Evolutionary conservation across 2,329 filamentous ascomycete genomes (phyloP).

Genomic region (Pestalotiopsis sp.): DNA sequence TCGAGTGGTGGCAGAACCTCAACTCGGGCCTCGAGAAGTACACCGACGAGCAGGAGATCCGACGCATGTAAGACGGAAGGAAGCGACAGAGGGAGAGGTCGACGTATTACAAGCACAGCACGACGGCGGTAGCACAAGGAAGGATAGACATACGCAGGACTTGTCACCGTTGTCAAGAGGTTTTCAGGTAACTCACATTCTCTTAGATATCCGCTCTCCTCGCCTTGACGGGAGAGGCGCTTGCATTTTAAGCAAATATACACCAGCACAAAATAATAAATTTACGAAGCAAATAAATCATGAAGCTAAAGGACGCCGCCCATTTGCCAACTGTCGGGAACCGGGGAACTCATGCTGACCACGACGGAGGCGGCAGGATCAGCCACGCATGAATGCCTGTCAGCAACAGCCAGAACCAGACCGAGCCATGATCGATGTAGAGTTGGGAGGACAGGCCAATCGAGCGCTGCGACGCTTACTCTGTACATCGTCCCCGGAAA

Average conservation of each 20-base stretch:
- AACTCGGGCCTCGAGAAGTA: constrained; percentile 82
- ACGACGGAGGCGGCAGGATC: not conserved
- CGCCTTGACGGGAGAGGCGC: not conserved
- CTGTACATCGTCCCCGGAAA: not conserved
- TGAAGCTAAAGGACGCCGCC: not conserved
- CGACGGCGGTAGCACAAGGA: not conserved
- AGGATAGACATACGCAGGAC: not conserved
- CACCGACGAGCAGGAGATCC: constrained; percentile 81
- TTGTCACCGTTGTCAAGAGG: not conserved
- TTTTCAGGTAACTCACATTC: not conserved
- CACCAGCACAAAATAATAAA: not conserved
- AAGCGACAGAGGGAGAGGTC: constrained; percentile 7
- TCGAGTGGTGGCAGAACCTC: constrained; percentile 93
- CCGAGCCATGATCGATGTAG: not conserved
- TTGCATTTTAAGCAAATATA: not conserved
- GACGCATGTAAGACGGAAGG: constrained; percentile 74
- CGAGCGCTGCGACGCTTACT: not conserved
- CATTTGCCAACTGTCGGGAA: not conserved
- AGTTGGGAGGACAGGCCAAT: not conserved
- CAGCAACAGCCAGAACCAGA: not conserved
- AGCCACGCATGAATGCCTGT: not conserved
- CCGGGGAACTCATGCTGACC: not conserved
- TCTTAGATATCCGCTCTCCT: constrained; percentile 9
- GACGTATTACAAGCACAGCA: not conserved
- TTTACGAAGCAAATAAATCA: not conserved